A percentile compares a stretch with the other conserved stretches of the same genome.
Evolutionary conservation across 495 filamentous ascomycete genomes (phyloP).

Genomic region (Ramalina peruviana): DNA sequence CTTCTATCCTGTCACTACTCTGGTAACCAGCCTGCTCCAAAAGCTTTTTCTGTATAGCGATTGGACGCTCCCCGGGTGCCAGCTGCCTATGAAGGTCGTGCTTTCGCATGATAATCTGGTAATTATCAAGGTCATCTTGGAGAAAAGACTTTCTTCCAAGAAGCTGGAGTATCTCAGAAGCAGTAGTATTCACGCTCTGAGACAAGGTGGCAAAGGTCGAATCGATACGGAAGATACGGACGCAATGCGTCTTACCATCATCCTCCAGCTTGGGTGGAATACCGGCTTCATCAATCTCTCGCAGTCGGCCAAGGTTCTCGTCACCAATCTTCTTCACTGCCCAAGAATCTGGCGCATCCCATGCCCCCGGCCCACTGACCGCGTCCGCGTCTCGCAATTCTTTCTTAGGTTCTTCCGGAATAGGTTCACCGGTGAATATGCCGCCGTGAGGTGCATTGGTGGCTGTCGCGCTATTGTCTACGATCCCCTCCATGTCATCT

Average conservation of each 20-base stretch:
- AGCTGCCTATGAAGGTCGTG: slow-evolving; percentile 81
- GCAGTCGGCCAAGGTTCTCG: slow-evolving; percentile 43
- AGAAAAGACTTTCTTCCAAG: slow-evolving; percentile 85
- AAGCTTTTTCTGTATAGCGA: slow-evolving; percentile 84
- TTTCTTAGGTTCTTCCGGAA: slow-evolving; percentile 26
- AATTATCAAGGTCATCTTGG: slow-evolving; percentile 78
- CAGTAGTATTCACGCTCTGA: slow-evolving; percentile 64
- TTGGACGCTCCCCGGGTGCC: slow-evolving; percentile 60
- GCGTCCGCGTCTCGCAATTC: slow-evolving; percentile 23
- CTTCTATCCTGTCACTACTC: slow-evolving; percentile 75
- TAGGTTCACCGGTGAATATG: slow-evolving; percentile 37
- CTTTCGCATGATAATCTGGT: slow-evolving; percentile 88
- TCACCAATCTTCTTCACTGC: slow-evolving; percentile 58
- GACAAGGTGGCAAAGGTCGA: slow-evolving; percentile 87
- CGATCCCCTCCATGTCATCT: slow-evolving; percentile 68
- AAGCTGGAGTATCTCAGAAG: slow-evolving; percentile 66
- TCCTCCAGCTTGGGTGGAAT: slow-evolving; percentile 48
- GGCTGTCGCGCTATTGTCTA: slow-evolving; percentile 26
- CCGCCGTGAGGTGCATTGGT: slow-evolving; percentile 46
- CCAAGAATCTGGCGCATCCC: slow-evolving; percentile 92
- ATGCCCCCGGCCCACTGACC: slow-evolving; percentile 29
- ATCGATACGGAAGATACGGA: slow-evolving; percentile 90
- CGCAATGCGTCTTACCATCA: slow-evolving; percentile 61
- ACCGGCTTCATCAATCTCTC: slow-evolving; percentile 46
- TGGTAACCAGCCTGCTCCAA: slow-evolving; percentile 88